Evolutionary conservation across 2,329 filamentous ascomycete genomes (phyloP), one percentile per base, ranked within the genome.

Genomic region (Fusarium foetens): DNA sequence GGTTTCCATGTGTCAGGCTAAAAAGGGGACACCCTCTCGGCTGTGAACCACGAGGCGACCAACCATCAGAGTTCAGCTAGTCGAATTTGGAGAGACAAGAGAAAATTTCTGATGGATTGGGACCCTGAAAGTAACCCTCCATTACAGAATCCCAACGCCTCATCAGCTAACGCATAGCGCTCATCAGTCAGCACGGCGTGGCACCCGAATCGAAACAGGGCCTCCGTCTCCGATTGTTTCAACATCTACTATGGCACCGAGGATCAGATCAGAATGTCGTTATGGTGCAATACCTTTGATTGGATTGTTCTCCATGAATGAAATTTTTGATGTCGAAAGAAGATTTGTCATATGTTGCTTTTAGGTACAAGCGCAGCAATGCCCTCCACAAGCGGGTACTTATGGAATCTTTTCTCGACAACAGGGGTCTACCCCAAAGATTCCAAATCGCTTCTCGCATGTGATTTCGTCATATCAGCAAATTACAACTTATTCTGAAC

Each of bases 71-170:
- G 53, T 53, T 71, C 53, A 54, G n/a, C 70, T 70, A 72, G 70
- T 66, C 43, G 19, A n/a, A 52, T 41, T 68, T 54, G 46, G 64
- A 58, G 38, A 61, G 46, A 49, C 63, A 57, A 45, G 33, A 54
- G 63, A 59, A 72, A 73, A 48, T 43, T 58, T 67, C 66, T 70
- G 42, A 55, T 46, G 27, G 27, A 66, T 63, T 58, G 48, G 45
- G 67, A 73, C 70, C 70, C 61, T 70, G 66, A 73, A 65, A 55
- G 68, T 38, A 52, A 57, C 53, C 57, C 58, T 68, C 43, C 64
- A 58, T 58, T 48, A 36, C 52, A 41, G 36, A 39, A 52, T 36
- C 59, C 35, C 53, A 63, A 68, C 46, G 27, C 27, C 45, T 62
- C 35, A 53, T 51, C 54, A 58, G 19, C 31, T 38, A 46, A 45